Evolutionary conservation across 306 rosid species (phyloP).

Genomic region (Sphenostylis stenocarpa): DNA sequence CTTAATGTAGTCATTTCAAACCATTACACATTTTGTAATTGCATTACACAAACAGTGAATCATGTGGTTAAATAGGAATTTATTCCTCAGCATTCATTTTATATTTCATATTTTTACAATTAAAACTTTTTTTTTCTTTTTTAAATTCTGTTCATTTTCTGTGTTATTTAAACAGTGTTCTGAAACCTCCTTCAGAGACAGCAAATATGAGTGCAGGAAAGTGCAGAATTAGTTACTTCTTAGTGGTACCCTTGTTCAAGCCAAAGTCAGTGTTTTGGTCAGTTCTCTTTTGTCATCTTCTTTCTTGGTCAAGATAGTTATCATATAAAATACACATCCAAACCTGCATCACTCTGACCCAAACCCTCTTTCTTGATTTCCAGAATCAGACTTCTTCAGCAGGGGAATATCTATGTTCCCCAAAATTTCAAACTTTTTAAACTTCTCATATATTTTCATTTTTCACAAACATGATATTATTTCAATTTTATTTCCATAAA

Average conservation of each 20-base stretch:
- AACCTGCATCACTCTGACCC: not conserved
- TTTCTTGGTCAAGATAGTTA: not conserved
- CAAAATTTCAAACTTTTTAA: not conserved
- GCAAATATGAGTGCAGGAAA: not conserved
- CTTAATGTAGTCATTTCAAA: too few relatives aligned
- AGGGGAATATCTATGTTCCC: not conserved
- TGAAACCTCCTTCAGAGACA: not conserved
- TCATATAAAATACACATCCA: not conserved
- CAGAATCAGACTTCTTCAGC: not conserved
- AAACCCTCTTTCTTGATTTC: not conserved
- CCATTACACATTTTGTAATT: too few relatives aligned
- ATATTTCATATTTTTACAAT: too few relatives aligned
- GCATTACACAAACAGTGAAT: too few relatives aligned
- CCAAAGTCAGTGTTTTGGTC: not conserved
- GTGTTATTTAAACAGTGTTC: not conserved
- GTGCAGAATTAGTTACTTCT: not conserved
- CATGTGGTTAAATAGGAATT: too few relatives aligned
- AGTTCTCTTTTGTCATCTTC: not conserved
- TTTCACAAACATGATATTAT: too few relatives aligned
- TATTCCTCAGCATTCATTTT: too few relatives aligned
- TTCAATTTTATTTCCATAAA: not conserved
- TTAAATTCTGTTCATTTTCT: not conserved
- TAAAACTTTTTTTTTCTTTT: too few relatives aligned
- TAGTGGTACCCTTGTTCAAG: not conserved
- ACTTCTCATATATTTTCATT: not conserved